Percentiles rank a stretch among this genome's conserved stretches.
These are phyloP conservation scores for Scheffersomyces illinoinensis DNA, from an alignment of 1,139 yeast genomes.

Conservation along the genomic window DNA sequence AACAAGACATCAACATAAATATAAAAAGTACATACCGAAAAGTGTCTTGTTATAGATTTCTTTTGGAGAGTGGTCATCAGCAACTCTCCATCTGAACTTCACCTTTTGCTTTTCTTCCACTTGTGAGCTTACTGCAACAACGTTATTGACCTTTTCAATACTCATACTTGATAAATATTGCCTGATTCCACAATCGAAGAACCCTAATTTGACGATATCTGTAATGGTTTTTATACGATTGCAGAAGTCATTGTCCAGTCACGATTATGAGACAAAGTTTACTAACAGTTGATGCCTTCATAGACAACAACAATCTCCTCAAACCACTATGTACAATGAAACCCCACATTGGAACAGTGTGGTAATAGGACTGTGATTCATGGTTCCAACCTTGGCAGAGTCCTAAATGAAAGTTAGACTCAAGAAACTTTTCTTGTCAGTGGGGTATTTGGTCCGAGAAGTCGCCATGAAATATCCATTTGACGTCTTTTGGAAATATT, in stretches of 20 bases:
- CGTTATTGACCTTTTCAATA: not conserved
- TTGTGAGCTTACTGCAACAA: not conserved
- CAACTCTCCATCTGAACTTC: constrained; percentile 15
- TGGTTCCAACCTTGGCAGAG: not conserved
- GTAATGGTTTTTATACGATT: not conserved
- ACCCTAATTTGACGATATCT: not conserved
- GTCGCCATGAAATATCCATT: not conserved
- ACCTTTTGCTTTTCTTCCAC: constrained; percentile 1
- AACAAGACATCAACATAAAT: constrained; percentile 41
- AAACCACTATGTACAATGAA: not conserved
- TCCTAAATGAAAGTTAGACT: not conserved
- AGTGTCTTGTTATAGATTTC: constrained; percentile 52
- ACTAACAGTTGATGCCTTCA: not conserved
- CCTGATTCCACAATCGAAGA: not conserved
- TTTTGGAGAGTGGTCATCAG: constrained; percentile 35
- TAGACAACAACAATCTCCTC: not conserved
- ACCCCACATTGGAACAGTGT: not conserved
- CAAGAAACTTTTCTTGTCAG: not conserved
- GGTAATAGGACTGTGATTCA: not conserved
- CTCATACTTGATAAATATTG: not conserved
- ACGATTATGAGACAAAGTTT: not conserved
- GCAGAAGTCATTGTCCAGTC: not conserved
- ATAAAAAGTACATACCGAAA: constrained; percentile 51
- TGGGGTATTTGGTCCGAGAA: not conserved
- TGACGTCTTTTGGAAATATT: not conserved